These are phyloP conservation scores for Colletotrichum kahawae DNA, from an alignment of 2,329 filamentous ascomycete species.

Conservation along the genomic window DNA sequence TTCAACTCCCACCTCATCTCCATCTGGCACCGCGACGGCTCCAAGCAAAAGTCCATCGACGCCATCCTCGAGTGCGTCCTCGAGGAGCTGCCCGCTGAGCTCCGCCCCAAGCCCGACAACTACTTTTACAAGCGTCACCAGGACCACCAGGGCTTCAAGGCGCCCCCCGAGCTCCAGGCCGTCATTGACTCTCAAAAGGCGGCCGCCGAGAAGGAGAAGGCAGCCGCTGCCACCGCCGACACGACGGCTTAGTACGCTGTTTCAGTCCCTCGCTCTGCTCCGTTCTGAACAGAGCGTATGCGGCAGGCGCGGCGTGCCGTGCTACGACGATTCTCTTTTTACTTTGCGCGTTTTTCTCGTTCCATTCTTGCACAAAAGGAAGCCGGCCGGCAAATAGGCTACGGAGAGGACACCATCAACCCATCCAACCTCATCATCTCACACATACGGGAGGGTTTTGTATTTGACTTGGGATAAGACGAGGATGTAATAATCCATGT, in stretches of 20 bases:
- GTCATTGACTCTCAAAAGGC: conserved; percentile 62
- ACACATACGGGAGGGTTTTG: neutral
- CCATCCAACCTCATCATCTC: neutral
- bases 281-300: neutral
- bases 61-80: conserved; percentile 75
- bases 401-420: neutral
- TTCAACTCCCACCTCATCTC: conserved; percentile 90
- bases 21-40: conserved; percentile 90
- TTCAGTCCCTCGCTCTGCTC: neutral
- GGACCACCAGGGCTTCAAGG: conserved; percentile 84
- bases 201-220: conserved; percentile 42
- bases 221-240: conserved; percentile 26
- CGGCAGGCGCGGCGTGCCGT: neutral
- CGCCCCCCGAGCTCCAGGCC: conserved; percentile 62
- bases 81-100: conserved; percentile 72
- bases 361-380: conserved; percentile 9
- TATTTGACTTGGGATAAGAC: neutral
- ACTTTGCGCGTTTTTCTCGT: neutral
- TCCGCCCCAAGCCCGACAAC: conserved; percentile 72
- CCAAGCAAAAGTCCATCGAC: conserved; percentile 80
- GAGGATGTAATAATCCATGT: neutral
- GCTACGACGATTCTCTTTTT: neutral
- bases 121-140: conserved; percentile 91
- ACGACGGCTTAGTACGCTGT: conserved; percentile 18
- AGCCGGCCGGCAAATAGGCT: neutral